Evolutionary conservation across 495 filamentous ascomycete species (phyloP), one percentile per base, ranked within the genome.

Genomic region (Sphaerosporella brunnea): DNA sequence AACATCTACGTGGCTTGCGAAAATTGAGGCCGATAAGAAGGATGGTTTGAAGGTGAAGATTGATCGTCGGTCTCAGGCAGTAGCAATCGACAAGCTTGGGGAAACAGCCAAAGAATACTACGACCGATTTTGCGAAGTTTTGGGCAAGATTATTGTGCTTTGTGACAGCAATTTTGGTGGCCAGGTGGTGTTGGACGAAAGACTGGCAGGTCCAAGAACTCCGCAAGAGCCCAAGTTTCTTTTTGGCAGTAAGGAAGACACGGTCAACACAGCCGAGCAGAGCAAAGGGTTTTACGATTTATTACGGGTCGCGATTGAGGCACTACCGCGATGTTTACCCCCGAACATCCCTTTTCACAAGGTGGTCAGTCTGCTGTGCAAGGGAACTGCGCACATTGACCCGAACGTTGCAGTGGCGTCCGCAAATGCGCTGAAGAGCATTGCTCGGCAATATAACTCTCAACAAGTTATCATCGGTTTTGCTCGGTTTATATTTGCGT

Each of bases 391-490:
- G 35, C 90, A 97, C 64, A 81, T 96, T 18, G 83, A 95, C 53
- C 73, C 73, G 25, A 88, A 93, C 48, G 94, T 97, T 54, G 92
- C 92, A 0, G 73, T 72, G 20, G 95, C 90, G 2, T 97, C 90
- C 2, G 80, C 84, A 3, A 80, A 88, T 55, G 94, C 90, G 8
- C 64, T 97, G 2, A 95, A 94, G 63, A 84, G 88, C 1, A 96
- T 97, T 57, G 90, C 92, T 5, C 73, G 83, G 15, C 87, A 97
- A 61, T 82, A 78, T 5, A 82, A 93, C 65, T 88, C 90, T 1
- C 87, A 96, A 55, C 84, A 86, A 62, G 88, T 97, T 19, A 95
- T 88, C 1, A 92, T 94, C 59, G 86, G 92, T 2, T 97, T 96
- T 66, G 82, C 87, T 13, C 69, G 86, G 32, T 97, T 96, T 54